Conservation (phyloP, 257 asterid species). For the Pogostemon cablin region DNA sequence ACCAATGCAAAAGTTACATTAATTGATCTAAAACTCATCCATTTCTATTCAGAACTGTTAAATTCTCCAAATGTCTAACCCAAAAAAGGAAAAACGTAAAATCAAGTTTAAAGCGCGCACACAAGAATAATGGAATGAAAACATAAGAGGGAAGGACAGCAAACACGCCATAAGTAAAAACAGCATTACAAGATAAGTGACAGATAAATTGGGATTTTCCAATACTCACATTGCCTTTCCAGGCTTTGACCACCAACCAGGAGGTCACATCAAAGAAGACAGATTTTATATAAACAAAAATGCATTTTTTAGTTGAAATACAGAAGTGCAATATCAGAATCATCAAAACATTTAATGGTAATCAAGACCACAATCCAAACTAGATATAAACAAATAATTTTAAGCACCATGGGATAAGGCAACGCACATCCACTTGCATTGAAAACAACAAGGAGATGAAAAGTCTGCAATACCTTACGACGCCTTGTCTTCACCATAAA, state of each 20-base stretch:
- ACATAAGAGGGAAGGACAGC: background rate
- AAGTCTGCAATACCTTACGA: slow-evolving; percentile 64
- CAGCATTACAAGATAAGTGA: background rate
- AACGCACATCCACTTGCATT: background rate
- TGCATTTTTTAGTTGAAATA: background rate
- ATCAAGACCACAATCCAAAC: background rate
- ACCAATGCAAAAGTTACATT: background rate
- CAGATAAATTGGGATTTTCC: background rate
- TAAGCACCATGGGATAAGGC: background rate
- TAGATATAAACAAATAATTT: background rate
- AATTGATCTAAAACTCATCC: background rate
- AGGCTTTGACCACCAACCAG: background rate
- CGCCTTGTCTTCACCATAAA: slow-evolving; percentile 99
- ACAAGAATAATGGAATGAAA: background rate
- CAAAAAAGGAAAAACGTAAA: background rate
- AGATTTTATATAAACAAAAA: background rate
- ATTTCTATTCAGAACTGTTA: background rate
- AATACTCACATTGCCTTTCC: background rate
- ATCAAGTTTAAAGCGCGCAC: background rate
- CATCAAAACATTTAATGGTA: background rate
- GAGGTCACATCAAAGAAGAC: background rate
- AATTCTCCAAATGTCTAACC: background rate
- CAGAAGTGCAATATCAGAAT: background rate
- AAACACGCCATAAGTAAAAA: background rate
- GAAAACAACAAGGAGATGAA: background rate